These are phyloP conservation scores for Mycena indigotica DNA, from an alignment of 768 basidiomycete genomes.

Conservation along the genomic window DNA sequence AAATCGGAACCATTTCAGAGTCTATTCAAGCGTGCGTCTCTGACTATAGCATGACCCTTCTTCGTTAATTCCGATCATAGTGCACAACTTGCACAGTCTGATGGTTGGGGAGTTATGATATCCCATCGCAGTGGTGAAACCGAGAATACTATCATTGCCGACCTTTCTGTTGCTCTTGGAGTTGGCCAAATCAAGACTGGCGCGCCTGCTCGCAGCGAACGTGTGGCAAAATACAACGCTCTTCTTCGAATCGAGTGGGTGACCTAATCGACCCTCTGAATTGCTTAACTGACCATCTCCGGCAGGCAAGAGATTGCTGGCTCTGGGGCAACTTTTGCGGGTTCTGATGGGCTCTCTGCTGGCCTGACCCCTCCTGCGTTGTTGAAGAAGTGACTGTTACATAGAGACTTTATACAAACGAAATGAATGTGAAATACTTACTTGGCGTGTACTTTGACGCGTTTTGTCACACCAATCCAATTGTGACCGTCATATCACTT, in stretches of 20 bases:
- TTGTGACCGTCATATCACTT: too few relatives aligned
- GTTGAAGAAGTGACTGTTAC: slow-evolving; percentile 57
- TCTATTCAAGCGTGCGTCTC: slow-evolving; percentile 94
- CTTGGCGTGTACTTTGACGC: too few relatives aligned
- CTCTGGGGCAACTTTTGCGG: slow-evolving; percentile 70
- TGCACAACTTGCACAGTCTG: slow-evolving; percentile 92
- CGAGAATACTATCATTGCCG: slow-evolving; percentile 95
- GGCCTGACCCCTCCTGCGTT: slow-evolving; percentile 75
- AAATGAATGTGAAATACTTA: too few relatives aligned
- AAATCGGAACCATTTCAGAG: slow-evolving; percentile 98
- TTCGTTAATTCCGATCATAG: slow-evolving; percentile 39
- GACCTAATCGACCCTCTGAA: background rate
- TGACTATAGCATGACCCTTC: background rate
- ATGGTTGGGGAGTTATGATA: slow-evolving; percentile 99
- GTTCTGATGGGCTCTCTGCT: slow-evolving; percentile 75
- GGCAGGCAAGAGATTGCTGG: slow-evolving; percentile 74
- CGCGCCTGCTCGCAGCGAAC: slow-evolving; percentile 93
- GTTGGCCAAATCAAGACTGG: slow-evolving; percentile 98
- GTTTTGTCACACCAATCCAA: background rate
- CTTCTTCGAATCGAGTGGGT: slow-evolving; percentile 89
- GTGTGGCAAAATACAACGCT: slow-evolving; percentile 92
- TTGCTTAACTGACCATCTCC: slow-evolving; percentile 16
- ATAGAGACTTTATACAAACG: background rate
- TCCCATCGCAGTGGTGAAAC: slow-evolving; percentile 99
- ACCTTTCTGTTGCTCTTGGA: slow-evolving; percentile 91